phyloP scores from a whole-genome alignment of 495 filamentous ascomycete species.

The Talaromyces nanjingensis region DNA sequence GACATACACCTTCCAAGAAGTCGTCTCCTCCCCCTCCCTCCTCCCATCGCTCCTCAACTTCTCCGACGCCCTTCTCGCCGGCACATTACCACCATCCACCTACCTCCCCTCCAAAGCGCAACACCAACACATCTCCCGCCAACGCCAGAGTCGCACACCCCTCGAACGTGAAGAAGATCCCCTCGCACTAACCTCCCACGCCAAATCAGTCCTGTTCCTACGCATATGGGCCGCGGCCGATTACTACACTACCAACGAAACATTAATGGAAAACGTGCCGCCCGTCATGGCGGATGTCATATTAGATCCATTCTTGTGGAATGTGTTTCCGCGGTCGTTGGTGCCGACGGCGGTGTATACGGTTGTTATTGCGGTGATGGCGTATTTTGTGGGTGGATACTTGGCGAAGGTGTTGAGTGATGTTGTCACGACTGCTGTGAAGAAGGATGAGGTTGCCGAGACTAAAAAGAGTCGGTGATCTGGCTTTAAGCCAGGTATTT shows the following conservation, averaged over 20 bases:
- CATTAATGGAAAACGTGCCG: conserved; percentile 70
- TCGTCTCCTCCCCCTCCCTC: conserved; percentile 53
- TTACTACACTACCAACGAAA: conserved; percentile 67
- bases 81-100: background rate
- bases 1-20: conserved; percentile 49
- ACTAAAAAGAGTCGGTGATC: background rate
- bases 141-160: background rate
- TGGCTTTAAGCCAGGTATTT: background rate
- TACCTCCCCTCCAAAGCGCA: background rate
- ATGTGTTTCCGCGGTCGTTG: conserved; percentile 64
- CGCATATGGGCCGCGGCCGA: conserved; percentile 71
- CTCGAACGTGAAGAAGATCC: background rate
- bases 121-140: background rate
- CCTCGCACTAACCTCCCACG: conserved; percentile 12
- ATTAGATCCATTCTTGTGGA: conserved; percentile 76
- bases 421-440: background rate
- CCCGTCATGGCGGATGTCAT: conserved; percentile 77
- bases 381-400: conserved; percentile 39
- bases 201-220: conserved; percentile 67
- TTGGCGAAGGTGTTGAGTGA: conserved; percentile 7
- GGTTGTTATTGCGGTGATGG: conserved; percentile 43
- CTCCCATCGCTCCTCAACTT: conserved; percentile 58
- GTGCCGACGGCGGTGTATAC: conserved; percentile 59
- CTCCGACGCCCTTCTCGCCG: conserved; percentile 43
- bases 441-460: background rate